Evolutionary conservation across 768 basidiomycete genomes (phyloP).

Genomic region (Auriscalpium microsporum): DNA sequence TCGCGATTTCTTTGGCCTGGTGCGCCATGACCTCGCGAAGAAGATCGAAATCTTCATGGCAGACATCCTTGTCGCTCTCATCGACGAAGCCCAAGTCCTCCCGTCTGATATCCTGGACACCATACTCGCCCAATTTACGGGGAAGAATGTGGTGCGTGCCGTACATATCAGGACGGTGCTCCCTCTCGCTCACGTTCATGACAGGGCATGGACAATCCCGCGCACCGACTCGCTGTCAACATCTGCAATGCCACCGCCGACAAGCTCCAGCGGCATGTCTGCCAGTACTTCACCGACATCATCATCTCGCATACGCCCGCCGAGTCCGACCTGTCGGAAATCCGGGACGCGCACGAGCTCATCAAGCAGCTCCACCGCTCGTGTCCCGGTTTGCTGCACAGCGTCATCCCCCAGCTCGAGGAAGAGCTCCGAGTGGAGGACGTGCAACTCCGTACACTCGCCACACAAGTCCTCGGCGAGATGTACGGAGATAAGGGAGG

Average conservation of each 20-base stretch:
- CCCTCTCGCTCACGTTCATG: slow-evolving; percentile 4
- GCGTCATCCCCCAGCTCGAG: slow-evolving; percentile 89
- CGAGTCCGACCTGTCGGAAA: slow-evolving; percentile 60
- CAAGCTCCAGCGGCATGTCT: slow-evolving; percentile 82
- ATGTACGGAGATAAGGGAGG: slow-evolving; percentile 82
- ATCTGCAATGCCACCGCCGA: slow-evolving; percentile 80
- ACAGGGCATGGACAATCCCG: slow-evolving; percentile 63
- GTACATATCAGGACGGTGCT: neutral
- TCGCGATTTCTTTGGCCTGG: slow-evolving; percentile 71
- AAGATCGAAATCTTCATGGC: slow-evolving; percentile 80
- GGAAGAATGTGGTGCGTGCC: slow-evolving; percentile 58
- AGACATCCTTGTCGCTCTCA: slow-evolving; percentile 84
- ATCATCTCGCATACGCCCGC: slow-evolving; percentile 48
- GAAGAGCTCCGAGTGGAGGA: slow-evolving; percentile 81
- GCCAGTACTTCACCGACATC: slow-evolving; percentile 88
- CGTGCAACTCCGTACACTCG: slow-evolving; percentile 60
- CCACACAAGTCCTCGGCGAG: slow-evolving; percentile 80
- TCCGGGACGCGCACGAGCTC: slow-evolving; percentile 73
- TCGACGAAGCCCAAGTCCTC: slow-evolving; percentile 79
- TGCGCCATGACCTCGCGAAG: slow-evolving; percentile 65
- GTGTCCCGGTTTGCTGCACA: slow-evolving; percentile 75
- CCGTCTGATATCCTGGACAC: slow-evolving; percentile 73
- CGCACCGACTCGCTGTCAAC: slow-evolving; percentile 75
- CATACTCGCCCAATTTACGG: slow-evolving; percentile 79
- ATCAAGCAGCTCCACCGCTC: slow-evolving; percentile 74